phyloP scores from a whole-genome alignment of 495 filamentous ascomycete species.

The Apodospora peruviana region DNA sequence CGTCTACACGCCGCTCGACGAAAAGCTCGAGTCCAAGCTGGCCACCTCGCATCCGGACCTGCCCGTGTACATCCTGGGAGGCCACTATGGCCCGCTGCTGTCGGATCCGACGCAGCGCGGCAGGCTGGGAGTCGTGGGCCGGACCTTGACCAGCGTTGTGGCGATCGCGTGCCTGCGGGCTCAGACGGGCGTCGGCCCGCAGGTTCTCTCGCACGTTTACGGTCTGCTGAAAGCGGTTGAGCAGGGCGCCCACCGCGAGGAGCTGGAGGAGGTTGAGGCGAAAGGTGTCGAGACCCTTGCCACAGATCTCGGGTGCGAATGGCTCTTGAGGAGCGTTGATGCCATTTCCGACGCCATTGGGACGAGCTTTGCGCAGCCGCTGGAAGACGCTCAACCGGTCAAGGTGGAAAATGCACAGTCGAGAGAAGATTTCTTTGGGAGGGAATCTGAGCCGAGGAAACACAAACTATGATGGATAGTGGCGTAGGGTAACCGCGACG shows the following conservation, averaged over 20 bases:
- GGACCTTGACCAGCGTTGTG: conserved; percentile 61
- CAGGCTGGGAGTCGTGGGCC: conserved; percentile 46
- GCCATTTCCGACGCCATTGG: conserved; percentile 60
- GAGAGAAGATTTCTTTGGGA: too few species aligned
- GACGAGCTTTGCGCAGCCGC: conserved; percentile 51
- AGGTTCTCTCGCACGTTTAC: conserved; percentile 71
- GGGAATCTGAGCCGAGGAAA: too few species aligned
- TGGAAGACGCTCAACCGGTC: background rate
- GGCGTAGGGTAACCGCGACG: too few species aligned
- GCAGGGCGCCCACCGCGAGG: conserved; percentile 51
- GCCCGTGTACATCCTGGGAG: conserved; percentile 67
- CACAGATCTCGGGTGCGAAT: conserved; percentile 65
- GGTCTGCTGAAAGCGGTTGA: conserved; percentile 67
- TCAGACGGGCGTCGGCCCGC: conserved; percentile 72
- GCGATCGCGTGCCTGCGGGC: conserved; percentile 65
- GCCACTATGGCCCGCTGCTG: conserved; percentile 65
- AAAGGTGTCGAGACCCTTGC: conserved; percentile 44
- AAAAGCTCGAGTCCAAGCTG: conserved; percentile 60
- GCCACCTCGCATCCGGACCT: conserved; percentile 68
- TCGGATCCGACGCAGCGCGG: conserved; percentile 46
- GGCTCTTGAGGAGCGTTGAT: conserved; percentile 67
- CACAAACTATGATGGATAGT: too few species aligned
- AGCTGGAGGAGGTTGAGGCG: conserved; percentile 27
- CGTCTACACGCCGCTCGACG: conserved; percentile 66
- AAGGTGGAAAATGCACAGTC: background rate